Base-by-base conservation (phyloP, 2,329 filamentous ascomycete genomes). In the Penicillium sp. region DNA sequence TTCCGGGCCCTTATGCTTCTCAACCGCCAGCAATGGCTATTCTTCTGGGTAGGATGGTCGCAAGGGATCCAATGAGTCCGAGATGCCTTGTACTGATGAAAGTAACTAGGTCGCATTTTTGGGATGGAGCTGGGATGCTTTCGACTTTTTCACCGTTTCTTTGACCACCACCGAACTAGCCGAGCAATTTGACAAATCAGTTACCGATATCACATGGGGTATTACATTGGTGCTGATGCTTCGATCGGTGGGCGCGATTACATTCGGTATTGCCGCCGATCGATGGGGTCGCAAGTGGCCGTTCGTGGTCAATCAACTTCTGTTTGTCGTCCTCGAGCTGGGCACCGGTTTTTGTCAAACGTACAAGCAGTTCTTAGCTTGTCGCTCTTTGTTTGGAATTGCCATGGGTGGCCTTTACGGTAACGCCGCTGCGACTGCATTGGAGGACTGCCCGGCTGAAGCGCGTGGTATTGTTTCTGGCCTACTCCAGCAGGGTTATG, bases 371-470 rank as follows among this genome's bases (percentile, higher is more conserved):
- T 87, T 87, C 63, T 71, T 87, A 33, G 84, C 76, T 2, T 82
- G 84, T 47, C 78, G 85, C 16, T 82, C 85, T 0, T 72, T 87
- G 4, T 87, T 85, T 62, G 85, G 85, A 21, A 83, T 87, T 65
- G 85, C 85, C 7, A 87, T 87, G 85, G 84, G 84, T 21, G 84
- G 84, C 48, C 68, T 86, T 11, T 86, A 86, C 63, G 84, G 84
- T 3, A 86, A 86, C 62, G 83, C 81, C 11, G 83, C 84, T 10
- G 84, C 85, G 0, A 87, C 84, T 3, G 85, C 85, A 0, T 72
- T 87, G 14, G 85, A 87, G 69, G 85, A 87, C 61, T 86, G 84
- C 59, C 85, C 85, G 0, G 73, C 78, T 52, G 79, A 78, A 43
- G 84, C 85, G 3, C 77, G 85, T 48, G 85, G 85, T 62, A 77